Percentiles rank a stretch among this genome's conserved stretches.
These are phyloP conservation scores for Ogataea wickerhamii DNA, from an alignment of 805 yeast species.

Conservation along the genomic window DNA sequence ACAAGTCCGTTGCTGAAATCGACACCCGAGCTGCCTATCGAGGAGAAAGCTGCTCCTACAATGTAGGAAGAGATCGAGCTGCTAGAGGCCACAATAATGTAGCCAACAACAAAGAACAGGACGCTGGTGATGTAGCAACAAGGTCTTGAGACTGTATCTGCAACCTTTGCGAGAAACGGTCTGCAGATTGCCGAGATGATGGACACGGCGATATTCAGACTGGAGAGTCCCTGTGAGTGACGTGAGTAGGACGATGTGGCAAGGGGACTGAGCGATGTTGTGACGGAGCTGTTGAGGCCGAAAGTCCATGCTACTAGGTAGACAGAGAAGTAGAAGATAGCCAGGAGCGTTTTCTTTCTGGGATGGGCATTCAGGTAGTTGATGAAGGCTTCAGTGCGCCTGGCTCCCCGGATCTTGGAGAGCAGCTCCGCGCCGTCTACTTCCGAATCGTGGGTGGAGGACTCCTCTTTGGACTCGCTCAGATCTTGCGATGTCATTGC, in stretches of 20 bases:
- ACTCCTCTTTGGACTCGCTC: too few species aligned
- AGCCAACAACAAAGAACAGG: slow-evolving; percentile 24
- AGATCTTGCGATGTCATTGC: too few species aligned
- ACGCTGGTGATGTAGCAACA: slow-evolving; percentile 18
- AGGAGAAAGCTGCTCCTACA: slow-evolving; percentile 23
- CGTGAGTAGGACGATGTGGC: slow-evolving; percentile 24
- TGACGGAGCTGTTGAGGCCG: slow-evolving; percentile 32
- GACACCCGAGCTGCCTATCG: slow-evolving; percentile 25
- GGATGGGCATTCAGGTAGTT: slow-evolving; percentile 1
- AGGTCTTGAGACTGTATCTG: slow-evolving; percentile 29
- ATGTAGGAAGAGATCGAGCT: slow-evolving; percentile 25
- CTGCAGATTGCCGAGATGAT: slow-evolving; percentile 24
- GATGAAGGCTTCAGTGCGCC: not conserved
- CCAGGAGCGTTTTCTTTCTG: not conserved
- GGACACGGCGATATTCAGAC: slow-evolving; percentile 23
- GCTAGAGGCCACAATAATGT: slow-evolving; percentile 23
- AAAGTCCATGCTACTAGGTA: slow-evolving; percentile 57
- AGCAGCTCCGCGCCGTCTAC: too few species aligned
- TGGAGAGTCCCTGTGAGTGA: slow-evolving; percentile 23
- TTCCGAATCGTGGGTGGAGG: too few species aligned
- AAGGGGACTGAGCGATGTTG: slow-evolving; percentile 34
- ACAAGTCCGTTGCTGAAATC: slow-evolving; percentile 20
- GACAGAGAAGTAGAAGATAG: slow-evolving; percentile 60
- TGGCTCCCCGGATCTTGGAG: not conserved
- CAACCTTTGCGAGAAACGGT: slow-evolving; percentile 27